A percentile compares a stretch with the other conserved stretches of the same genome.
Evolutionary conservation across 192 early-diverging fungal species (phyloP).

Genomic region (Phlyctochytrium arcticum): DNA sequence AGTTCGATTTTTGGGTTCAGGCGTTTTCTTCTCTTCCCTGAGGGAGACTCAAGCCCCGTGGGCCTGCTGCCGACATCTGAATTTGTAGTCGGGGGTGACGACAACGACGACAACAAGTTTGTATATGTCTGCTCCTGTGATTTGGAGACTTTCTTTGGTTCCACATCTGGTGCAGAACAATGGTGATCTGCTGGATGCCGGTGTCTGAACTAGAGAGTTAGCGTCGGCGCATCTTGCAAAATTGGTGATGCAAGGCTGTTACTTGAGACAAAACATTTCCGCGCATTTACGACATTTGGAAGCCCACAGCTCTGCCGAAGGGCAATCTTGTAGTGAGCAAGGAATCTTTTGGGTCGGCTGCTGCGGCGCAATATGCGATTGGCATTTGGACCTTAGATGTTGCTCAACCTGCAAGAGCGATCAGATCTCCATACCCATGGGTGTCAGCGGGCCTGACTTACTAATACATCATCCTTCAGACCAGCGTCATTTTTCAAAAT

Average conservation of each 20-base stretch:
- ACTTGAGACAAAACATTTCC: not conserved
- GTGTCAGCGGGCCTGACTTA: not conserved
- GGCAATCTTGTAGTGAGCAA: not conserved
- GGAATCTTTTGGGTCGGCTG: not conserved
- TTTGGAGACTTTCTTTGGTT: not conserved
- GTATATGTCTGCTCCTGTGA: not conserved
- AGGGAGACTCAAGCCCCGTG: too few relatives aligned
- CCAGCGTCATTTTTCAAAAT: too few relatives aligned
- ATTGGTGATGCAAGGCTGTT: not conserved
- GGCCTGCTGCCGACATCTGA: too few relatives aligned
- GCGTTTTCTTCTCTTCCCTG: not conserved
- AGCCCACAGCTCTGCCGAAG: not conserved
- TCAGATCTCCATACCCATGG: not conserved
- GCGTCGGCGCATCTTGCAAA: too few relatives aligned
- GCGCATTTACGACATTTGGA: not conserved
- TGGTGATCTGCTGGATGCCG: conserved; percentile 4
- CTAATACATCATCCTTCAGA: too few relatives aligned
- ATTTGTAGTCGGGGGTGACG: not conserved
- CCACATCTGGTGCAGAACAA: not conserved
- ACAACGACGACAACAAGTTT: not conserved
- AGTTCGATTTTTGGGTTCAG: conserved; percentile 4
- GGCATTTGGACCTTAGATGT: not conserved
- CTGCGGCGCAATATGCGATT: not conserved
- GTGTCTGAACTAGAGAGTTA: not conserved
- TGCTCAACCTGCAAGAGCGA: not conserved